A percentile compares a stretch with the other conserved stretches of the same genome.
Evolutionary conservation across 73 alveolate genomes (phyloP).

Genomic region (Tetrahymena malaccensis): DNA sequence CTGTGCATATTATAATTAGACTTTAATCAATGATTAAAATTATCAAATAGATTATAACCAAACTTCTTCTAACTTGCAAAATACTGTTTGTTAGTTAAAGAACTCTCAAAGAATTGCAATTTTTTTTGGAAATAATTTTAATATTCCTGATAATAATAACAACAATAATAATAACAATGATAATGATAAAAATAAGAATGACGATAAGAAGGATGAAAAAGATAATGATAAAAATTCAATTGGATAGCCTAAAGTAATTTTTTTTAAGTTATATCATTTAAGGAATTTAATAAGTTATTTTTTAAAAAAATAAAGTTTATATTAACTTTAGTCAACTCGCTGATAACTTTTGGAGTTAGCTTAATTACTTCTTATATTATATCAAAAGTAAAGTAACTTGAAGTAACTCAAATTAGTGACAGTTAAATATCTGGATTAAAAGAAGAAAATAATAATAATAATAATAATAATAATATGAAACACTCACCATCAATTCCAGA

Average conservation of each 20-base stretch:
- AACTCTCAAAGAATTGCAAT: background rate
- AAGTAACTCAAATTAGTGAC: background rate
- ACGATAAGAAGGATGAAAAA: background rate
- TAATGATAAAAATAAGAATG: too few species aligned
- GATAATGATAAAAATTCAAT: background rate
- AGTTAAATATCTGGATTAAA: background rate
- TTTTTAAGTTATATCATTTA: too few species aligned
- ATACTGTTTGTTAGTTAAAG: background rate
- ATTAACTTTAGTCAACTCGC: background rate
- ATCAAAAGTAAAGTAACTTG: background rate
- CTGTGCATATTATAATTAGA: background rate
- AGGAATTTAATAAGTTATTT: background rate
- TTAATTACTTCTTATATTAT: background rate
- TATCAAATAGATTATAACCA: background rate
- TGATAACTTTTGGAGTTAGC: background rate
- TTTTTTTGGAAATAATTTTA: background rate
- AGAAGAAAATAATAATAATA: background rate
- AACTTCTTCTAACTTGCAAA: background rate
- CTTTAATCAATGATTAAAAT: background rate
- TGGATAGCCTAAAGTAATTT: background rate
- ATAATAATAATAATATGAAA: too few species aligned
- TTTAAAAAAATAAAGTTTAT: background rate
- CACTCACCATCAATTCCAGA: background rate
- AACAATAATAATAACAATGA: too few species aligned
- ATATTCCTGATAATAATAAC: background rate